These are phyloP conservation scores for Tephrocybe sp. DNA, from an alignment of 768 basidiomycete species.

Conservation along the genomic window DNA sequence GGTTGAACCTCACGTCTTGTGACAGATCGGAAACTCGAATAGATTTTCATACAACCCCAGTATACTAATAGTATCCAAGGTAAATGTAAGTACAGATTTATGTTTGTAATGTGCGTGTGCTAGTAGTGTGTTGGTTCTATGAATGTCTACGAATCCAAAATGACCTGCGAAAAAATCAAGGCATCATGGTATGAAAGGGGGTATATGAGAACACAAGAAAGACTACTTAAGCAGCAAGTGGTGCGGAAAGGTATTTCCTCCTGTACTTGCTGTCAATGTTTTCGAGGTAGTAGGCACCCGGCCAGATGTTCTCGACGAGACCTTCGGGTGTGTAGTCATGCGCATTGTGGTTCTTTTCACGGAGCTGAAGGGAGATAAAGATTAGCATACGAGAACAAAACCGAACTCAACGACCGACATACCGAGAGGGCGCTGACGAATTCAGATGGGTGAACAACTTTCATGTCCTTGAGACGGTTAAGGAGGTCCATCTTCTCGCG, in stretches of 20 bases:
- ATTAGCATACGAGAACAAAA: slow-evolving; percentile 7
- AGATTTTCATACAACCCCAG: slow-evolving; percentile 14
- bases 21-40: neutral
- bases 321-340: slow-evolving; percentile 83
- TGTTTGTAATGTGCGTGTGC: slow-evolving; percentile 2
- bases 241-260: slow-evolving; percentile 73
- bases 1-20: slow-evolving; percentile 1
- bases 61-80: neutral
- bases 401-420: slow-evolving; percentile 24
- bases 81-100: slow-evolving; percentile 12
- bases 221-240: slow-evolving; percentile 33
- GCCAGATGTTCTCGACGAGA: slow-evolving; percentile 89
- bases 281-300: slow-evolving; percentile 91
- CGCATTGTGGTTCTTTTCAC: slow-evolving; percentile 96
- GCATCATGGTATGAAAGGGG: slow-evolving; percentile 14
- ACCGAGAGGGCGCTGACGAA: slow-evolving; percentile 84
- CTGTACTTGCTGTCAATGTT: slow-evolving; percentile 89
- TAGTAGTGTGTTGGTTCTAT: slow-evolving; percentile 14
- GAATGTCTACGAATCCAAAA: slow-evolving; percentile 13
- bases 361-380: slow-evolving; percentile 68
- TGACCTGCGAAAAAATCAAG: neutral
- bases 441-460: slow-evolving; percentile 89
- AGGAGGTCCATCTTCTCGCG: slow-evolving; percentile 79
- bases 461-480: slow-evolving; percentile 78
- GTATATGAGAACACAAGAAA: slow-evolving; percentile 12